phyloP scores from a whole-genome alignment of 805 yeast genomes.

The Phaffomyces thermotolerans region DNA sequence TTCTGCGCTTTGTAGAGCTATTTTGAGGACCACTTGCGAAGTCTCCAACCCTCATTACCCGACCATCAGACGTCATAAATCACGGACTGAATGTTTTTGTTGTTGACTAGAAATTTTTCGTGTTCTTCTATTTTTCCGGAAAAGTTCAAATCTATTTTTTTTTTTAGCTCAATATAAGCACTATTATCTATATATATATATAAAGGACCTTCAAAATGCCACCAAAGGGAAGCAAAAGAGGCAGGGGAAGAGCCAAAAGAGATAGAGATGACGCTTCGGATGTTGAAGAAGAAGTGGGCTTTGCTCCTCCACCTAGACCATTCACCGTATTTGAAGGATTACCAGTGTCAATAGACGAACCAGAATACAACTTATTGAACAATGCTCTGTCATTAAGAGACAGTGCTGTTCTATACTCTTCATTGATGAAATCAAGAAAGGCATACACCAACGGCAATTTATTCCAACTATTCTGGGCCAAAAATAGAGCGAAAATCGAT shows the following conservation, averaged over 20 bases:
- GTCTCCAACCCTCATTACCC: constrained; percentile 8
- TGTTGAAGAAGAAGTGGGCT: constrained; percentile 21
- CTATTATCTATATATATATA: too few relatives aligned
- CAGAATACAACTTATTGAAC: constrained; percentile 56
- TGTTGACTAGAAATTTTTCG: background rate
- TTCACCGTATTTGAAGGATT: constrained; percentile 57
- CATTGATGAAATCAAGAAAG: constrained; percentile 67
- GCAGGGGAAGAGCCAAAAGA: constrained; percentile 12
- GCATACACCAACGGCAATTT: constrained; percentile 58
- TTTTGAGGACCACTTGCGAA: constrained; percentile 4
- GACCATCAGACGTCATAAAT: background rate
- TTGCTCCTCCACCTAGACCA: constrained; percentile 36
- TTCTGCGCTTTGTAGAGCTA: constrained; percentile 4
- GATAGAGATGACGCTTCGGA: constrained; percentile 18
- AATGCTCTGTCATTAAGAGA: constrained; percentile 67
- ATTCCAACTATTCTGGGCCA: constrained; percentile 77
- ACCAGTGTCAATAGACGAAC: constrained; percentile 59
- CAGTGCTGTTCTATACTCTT: constrained; percentile 61
- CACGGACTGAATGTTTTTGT: too few relatives aligned
- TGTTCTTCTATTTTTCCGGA: background rate
- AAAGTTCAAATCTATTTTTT: too few relatives aligned
- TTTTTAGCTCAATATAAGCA: too few relatives aligned
- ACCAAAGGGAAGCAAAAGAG: constrained; percentile 14
- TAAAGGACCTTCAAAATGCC: constrained; percentile 13
- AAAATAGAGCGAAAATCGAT: constrained; percentile 40